Evolutionary conservation across 202 grass and related monocot genomes (phyloP).

Genomic region (Bolboschoenoplectus hybrid): DNA sequence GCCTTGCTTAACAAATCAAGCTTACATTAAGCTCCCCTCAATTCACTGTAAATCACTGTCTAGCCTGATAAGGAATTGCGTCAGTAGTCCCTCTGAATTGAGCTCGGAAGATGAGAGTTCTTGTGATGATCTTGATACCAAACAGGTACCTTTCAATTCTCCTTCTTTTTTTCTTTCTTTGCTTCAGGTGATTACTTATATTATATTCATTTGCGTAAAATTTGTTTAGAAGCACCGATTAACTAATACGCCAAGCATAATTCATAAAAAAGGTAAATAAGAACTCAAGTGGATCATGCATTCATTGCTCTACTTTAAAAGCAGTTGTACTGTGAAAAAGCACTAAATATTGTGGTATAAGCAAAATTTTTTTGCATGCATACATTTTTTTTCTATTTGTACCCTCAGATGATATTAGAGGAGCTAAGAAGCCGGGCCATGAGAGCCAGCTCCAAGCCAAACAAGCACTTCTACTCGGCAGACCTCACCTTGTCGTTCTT

Average conservation of each 20-base stretch:
- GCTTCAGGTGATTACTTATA: neutral
- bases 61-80: slow-evolving; percentile 64
- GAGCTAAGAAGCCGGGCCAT: slow-evolving; percentile 79
- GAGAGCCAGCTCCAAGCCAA: slow-evolving; percentile 45
- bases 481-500: slow-evolving; percentile 57
- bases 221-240: neutral
- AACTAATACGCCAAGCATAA: neutral
- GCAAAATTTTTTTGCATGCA: neutral
- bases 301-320: neutral
- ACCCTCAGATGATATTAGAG: slow-evolving; percentile 61
- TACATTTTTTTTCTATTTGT: neutral
- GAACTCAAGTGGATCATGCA: too few species aligned
- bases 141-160: slow-evolving; percentile 43
- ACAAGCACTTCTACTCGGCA: slow-evolving; percentile 44
- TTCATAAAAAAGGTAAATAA: too few species aligned
- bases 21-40: slow-evolving; percentile 47
- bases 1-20: slow-evolving; percentile 63
- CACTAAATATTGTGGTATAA: neutral
- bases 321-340: neutral
- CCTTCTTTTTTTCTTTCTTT: neutral
- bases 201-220: neutral
- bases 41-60: slow-evolving; percentile 60
- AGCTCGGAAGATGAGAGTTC: slow-evolving; percentile 66
- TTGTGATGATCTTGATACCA: slow-evolving; percentile 56
- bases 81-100: slow-evolving; percentile 51